A percentile compares a stretch with the other conserved stretches of the same genome.
These are phyloP conservation scores for Cardamine resedifolia DNA, from an alignment of 345 rosid species.

Conservation along the genomic window DNA sequence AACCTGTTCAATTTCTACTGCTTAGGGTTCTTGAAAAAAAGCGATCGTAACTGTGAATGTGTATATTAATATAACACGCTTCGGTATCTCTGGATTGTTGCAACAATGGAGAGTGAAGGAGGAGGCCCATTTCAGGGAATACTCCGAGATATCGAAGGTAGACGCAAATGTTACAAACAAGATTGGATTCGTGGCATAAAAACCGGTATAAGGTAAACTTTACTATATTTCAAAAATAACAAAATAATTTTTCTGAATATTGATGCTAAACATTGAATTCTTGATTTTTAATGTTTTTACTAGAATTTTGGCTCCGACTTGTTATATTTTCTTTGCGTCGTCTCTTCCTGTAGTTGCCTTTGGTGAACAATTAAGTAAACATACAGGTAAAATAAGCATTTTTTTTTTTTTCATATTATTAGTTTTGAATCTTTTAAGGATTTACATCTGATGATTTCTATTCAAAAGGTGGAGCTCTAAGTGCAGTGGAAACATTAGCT, in stretches of 20 bases:
- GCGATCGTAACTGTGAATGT: neutral
- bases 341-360: slow-evolving; percentile 89
- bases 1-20: neutral
- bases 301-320: slow-evolving; percentile 75
- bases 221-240: neutral
- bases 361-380: slow-evolving; percentile 81
- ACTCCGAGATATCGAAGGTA: slow-evolving; percentile 57
- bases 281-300: slow-evolving; percentile 4
- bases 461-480: slow-evolving; percentile 59
- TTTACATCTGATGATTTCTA: neutral
- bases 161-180: slow-evolving; percentile 59
- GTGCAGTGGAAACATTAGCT: slow-evolving; percentile 74
- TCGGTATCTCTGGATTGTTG: slow-evolving; percentile 6
- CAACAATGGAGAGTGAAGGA: slow-evolving; percentile 53
- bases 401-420: neutral
- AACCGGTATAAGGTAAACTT: slow-evolving; percentile 52
- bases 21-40: neutral
- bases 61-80: neutral
- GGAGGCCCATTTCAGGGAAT: slow-evolving; percentile 67
- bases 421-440: neutral
- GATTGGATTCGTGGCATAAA: slow-evolving; percentile 59
- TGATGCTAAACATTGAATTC: slow-evolving; percentile 2
- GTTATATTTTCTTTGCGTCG: slow-evolving; percentile 81
- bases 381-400: slow-evolving; percentile 50
- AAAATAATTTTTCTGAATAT: slow-evolving; percentile 5